Evolutionary conservation across 75 land plant genomes (phyloP), one percentile per base, ranked within the genome.

Genomic region (Ceratopteris richardii): DNA sequence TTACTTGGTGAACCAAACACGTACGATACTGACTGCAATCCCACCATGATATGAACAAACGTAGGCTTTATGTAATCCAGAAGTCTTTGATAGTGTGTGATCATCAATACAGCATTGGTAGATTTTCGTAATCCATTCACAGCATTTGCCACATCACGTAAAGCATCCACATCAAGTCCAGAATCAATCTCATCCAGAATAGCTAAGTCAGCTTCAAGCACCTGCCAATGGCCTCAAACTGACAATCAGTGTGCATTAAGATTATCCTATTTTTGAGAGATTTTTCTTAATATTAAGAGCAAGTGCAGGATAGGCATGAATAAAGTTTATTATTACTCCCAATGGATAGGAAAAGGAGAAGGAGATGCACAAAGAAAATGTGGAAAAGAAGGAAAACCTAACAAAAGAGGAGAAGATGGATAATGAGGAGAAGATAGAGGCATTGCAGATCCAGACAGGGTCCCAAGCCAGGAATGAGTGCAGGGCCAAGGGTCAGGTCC

Each of bases 161-260:
- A 75, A 30, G 98, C 98, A 81, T 92, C 98, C 50, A 92, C 84
- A 72, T 92, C 98, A 46, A 92, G 69, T 10, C 98, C 98, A 43
- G 98, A 92, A 65, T 92, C 98, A 48, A 92, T 88, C 68, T 92
- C 98, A 66, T 92, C 98, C 28, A 92, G 56, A 46, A 92, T 81
- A 31, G 90, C 85, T 70, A 93, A 73, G 61, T 93, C 98, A 58
- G 98, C 87, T 63, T 85, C 98, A 12, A 93, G 67, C 44, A 89
- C 98, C 98, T 88, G 82, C 20, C 20, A 31, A 33, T 33, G 37
- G 37, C 37, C n/a, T n/a, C n/a, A n/a, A 43, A 30, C 25, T 12
- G 44, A 42, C 44, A 42, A n/a, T n/a, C n/a, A n/a, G n/a, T n/a
- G n/a, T n/a, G n/a, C n/a, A n/a, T n/a, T n/a, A n/a, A n/a, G n/a